phyloP scores from a whole-genome alignment of 208 protist genomes.

The Leishmania gerbilli region DNA sequence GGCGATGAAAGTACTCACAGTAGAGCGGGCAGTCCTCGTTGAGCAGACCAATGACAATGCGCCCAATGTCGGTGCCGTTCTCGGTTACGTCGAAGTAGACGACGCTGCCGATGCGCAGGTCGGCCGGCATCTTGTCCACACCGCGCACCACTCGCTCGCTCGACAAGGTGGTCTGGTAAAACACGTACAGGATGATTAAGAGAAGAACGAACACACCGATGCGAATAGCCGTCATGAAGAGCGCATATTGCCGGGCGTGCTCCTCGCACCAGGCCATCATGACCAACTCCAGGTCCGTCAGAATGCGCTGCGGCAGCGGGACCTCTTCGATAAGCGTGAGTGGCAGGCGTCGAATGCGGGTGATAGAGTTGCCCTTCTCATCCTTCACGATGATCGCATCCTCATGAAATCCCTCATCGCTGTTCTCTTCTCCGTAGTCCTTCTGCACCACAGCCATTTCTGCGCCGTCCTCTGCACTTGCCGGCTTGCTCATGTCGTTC shows the following conservation, averaged over 20 bases:
- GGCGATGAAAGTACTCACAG: conserved; percentile 90
- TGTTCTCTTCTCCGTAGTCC: conserved; percentile 28
- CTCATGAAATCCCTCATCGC: conserved; percentile 49
- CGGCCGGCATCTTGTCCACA: conserved; percentile 82
- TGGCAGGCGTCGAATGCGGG: conserved; percentile 65
- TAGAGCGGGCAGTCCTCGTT: conserved; percentile 89
- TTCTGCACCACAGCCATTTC: conserved; percentile 18
- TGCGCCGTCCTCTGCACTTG: neutral
- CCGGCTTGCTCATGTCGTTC: neutral
- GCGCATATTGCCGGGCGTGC: conserved; percentile 75
- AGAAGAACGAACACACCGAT: conserved; percentile 70
- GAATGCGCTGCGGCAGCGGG: conserved; percentile 67
- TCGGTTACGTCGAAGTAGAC: conserved; percentile 90
- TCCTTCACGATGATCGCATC: conserved; percentile 66
- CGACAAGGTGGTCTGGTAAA: conserved; percentile 79
- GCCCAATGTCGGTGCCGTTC: conserved; percentile 78
- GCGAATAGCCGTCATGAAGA: conserved; percentile 66
- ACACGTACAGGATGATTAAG: conserved; percentile 82
- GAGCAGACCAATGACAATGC: conserved; percentile 86
- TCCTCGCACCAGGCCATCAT: conserved; percentile 92
- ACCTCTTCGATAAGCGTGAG: conserved; percentile 88
- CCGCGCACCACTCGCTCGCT: conserved; percentile 80
- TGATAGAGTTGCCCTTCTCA: conserved; percentile 67
- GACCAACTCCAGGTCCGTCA: conserved; percentile 83
- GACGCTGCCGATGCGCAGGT: conserved; percentile 85